Percentiles rank a stretch among this genome's conserved stretches.
phyloP scores from a whole-genome alignment of 306 rosid species.

The Senna siamea region DNA sequence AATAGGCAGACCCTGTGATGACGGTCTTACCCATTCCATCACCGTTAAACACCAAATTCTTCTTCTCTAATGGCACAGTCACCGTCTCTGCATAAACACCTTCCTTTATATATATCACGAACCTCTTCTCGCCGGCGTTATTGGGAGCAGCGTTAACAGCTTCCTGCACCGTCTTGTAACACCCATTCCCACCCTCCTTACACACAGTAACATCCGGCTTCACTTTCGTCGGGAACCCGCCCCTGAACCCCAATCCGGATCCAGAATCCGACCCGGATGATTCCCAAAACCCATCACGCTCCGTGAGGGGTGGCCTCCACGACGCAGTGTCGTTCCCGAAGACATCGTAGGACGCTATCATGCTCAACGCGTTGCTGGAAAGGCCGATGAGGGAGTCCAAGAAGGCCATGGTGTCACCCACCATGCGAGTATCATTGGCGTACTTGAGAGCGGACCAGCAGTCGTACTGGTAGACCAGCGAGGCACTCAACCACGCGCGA shows the following conservation, averaged over 20 bases:
- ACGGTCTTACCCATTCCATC: slow-evolving; percentile 88
- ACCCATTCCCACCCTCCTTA: slow-evolving; percentile 47
- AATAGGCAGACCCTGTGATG: slow-evolving; percentile 68
- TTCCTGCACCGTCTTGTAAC: slow-evolving; percentile 75
- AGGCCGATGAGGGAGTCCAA: slow-evolving; percentile 48
- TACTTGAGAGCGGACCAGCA: slow-evolving; percentile 87
- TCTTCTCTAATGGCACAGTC: slow-evolving; percentile 71
- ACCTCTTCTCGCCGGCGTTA: slow-evolving; percentile 40
- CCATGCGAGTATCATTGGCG: slow-evolving; percentile 68
- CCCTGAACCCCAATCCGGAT: slow-evolving; percentile 22
- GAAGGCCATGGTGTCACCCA: slow-evolving; percentile 66
- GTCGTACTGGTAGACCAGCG: slow-evolving; percentile 71
- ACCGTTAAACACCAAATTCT: slow-evolving; percentile 72
- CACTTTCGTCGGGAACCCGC: slow-evolving; percentile 53
- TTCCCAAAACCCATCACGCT: slow-evolving; percentile 84
- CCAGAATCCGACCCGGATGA: slow-evolving; percentile 8
- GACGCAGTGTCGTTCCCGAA: slow-evolving; percentile 55
- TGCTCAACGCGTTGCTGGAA: slow-evolving; percentile 82
- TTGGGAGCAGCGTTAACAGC: slow-evolving; percentile 72
- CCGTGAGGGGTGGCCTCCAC: slow-evolving; percentile 81
- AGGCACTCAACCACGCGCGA: slow-evolving; percentile 78
- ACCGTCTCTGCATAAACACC: slow-evolving; percentile 90
- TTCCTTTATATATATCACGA: slow-evolving; percentile 68
- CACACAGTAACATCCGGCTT: slow-evolving; percentile 65
- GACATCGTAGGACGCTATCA: slow-evolving; percentile 61